A percentile compares a stretch with the other conserved stretches of the same genome.
Conservation (phyloP, 2,329 filamentous ascomycete species). For the Xylariomycetidae sp. region DNA sequence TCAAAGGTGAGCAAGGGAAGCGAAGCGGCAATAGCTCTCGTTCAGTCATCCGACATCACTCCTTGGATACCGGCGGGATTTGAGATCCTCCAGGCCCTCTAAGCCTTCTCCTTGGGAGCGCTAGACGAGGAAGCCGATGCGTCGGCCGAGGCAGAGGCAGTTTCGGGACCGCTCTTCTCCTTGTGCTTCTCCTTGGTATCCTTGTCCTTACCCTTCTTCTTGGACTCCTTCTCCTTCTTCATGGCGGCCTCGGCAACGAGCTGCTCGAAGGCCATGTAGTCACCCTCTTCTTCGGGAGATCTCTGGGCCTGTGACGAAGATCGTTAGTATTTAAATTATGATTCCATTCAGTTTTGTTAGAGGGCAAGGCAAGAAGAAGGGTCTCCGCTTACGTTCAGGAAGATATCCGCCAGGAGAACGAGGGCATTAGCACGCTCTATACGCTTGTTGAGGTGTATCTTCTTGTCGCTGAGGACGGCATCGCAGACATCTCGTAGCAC, state of each 20-base stretch:
- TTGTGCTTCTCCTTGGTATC: conserved; percentile 38
- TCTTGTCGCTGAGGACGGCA: conserved; percentile 72
- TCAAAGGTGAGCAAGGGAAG: no score
- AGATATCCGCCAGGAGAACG: conserved; percentile 83
- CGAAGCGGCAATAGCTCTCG: no score
- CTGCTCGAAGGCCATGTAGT: conserved; percentile 98
- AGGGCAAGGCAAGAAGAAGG: no score
- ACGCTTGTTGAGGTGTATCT: conserved; percentile 76
- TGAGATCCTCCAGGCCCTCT: conserved; percentile 5
- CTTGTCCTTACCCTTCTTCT: conserved; percentile 58
- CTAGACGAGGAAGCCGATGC: no score
- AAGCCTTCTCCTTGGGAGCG: conserved; percentile 20
- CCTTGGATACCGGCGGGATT: no score
- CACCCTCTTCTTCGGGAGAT: conserved; percentile 92
- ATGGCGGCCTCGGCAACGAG: conserved; percentile 93
- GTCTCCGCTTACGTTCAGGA: conserved; percentile 63
- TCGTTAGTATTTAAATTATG: conserved; percentile 8
- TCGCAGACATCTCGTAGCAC: conserved; percentile 95
- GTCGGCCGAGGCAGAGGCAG: no score
- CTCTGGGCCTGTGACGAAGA: conserved; percentile 63
- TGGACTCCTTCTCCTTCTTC: conserved; percentile 87
- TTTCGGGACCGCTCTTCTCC: conserved; percentile 21
- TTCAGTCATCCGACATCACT: no score
- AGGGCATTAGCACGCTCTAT: conserved; percentile 88
- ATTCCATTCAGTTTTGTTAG: no score